Conservation (phyloP, 495 filamentous ascomycete species). For the Penicillium lividum region DNA sequence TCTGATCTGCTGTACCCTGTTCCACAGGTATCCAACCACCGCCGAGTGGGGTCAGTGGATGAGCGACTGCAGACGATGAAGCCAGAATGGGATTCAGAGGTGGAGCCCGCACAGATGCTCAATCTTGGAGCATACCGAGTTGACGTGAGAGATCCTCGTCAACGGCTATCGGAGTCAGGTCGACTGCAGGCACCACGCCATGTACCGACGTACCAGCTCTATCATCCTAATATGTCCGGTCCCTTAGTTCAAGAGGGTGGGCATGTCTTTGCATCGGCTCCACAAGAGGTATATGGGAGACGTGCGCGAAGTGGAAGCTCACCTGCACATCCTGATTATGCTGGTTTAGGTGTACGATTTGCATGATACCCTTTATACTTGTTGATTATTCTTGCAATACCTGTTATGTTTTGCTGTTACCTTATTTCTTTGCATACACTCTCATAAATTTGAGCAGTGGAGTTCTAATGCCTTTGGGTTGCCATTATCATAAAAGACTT, state of each 20-base stretch:
- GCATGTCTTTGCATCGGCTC: slow-evolving; percentile 23
- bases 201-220: slow-evolving; percentile 27
- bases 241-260: slow-evolving; percentile 32
- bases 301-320: slow-evolving; percentile 56
- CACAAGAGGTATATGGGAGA: slow-evolving; percentile 19
- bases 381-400: neutral
- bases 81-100: slow-evolving; percentile 20
- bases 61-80: slow-evolving; percentile 21
- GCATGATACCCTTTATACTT: neutral
- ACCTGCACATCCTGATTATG: slow-evolving; percentile 38
- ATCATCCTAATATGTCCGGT: slow-evolving; percentile 37
- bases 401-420: neutral
- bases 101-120: slow-evolving; percentile 20
- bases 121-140: slow-evolving; percentile 34
- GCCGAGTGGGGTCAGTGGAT: slow-evolving; percentile 26
- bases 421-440: slow-evolving; percentile 1
- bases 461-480: neutral
- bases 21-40: slow-evolving; percentile 1
- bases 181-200: slow-evolving; percentile 22
- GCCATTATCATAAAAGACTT: neutral
- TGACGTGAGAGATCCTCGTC: slow-evolving; percentile 35
- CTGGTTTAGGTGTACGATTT: slow-evolving; percentile 29
- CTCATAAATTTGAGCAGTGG: neutral
- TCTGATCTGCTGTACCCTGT: slow-evolving; percentile 25
- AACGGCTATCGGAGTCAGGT: slow-evolving; percentile 23